Evolutionary conservation across 176 grass and related monocot genomes (phyloP).

Genomic region (Urochloa ruziziensis): DNA sequence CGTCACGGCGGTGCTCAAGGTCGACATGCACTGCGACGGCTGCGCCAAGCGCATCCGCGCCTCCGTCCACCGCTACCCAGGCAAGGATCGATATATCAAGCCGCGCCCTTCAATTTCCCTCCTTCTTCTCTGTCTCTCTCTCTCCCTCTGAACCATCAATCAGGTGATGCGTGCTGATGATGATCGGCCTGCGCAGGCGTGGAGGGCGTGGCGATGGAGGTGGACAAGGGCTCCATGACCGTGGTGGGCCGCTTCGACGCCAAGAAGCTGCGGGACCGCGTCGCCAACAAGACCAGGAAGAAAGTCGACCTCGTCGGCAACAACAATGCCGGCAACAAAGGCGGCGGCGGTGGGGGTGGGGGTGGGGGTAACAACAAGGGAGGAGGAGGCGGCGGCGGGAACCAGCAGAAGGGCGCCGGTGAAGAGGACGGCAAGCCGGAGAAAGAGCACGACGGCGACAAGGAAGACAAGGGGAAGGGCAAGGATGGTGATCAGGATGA

Average conservation of each 20-base stretch:
- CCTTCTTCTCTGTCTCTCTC: neutral
- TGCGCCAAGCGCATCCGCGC: slow-evolving; percentile 57
- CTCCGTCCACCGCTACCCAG: slow-evolving; percentile 60
- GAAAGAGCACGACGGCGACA: neutral
- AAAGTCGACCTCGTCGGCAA: slow-evolving; percentile 57
- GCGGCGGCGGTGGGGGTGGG: neutral
- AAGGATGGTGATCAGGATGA: neutral
- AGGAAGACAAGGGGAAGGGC: neutral
- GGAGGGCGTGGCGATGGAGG: slow-evolving; percentile 70
- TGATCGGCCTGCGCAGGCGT: slow-evolving; percentile 38
- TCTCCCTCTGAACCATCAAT: neutral
- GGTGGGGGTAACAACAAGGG: neutral
- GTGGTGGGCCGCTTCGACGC: slow-evolving; percentile 73
- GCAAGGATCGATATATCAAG: neutral
- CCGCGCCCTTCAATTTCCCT: no score
- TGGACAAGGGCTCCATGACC: slow-evolving; percentile 53
- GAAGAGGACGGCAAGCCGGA: slow-evolving; percentile 21
- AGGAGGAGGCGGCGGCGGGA: neutral
- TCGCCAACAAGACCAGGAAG: slow-evolving; percentile 66
- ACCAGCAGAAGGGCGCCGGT: neutral
- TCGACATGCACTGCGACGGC: slow-evolving; percentile 87
- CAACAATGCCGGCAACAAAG: slow-evolving; percentile 5
- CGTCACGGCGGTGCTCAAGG: slow-evolving; percentile 64
- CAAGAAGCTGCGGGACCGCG: slow-evolving; percentile 64
- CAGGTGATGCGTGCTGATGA: no score